Base-by-base conservation (phyloP, 106 monocot genomes). In the Triglochin maritima region DNA sequence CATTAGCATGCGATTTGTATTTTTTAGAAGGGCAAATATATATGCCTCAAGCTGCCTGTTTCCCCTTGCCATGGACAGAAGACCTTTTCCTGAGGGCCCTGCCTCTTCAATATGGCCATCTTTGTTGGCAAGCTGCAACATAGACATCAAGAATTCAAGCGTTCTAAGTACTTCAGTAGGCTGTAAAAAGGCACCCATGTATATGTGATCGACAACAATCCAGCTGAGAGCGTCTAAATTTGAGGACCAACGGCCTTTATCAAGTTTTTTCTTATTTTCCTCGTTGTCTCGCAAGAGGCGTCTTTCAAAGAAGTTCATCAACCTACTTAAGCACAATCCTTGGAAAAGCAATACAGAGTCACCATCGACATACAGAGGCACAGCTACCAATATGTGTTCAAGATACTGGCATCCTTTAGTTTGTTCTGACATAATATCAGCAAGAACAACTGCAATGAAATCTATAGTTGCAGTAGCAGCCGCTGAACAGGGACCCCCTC, bases 41-140 rank as follows among this genome's bases (percentile, higher is more conserved):
- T 98, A 98, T 65, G 84, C 57, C 43, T 98, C 98, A 57, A 98
- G 84, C 69, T 88, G 92, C 72, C 66, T 84, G 59, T 51, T 78
- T 71, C 86, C 86, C 79, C 88, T 84, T 42, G 84, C 68, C 50
- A 98, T 92, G 16, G 88, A 88, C 63, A 98, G 74, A 71, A 88
- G 79, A 48, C 92, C 84, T 76, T 89, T 98, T 13, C 92, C 88
- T 17, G 70, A 44, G 70, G 88, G 88, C 47, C 81, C 71, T 63
- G 82, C 80, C 60, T 98, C 98, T 79, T 92, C 92, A 62, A 98
- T 77, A 17, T 82, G 82, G 8, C 88, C 86, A 73, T 98, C 91
- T 79, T 88, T 98, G 71, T 98, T 98, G 46, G 92, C 86, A 52
- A 98, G 86, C 63, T 98, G 98, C 56, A 98, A 65, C 98, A 98